A percentile compares a stretch with the other conserved stretches of the same genome.
Conservation (phyloP, 331 rosid genomes). For the Dryas integrifolia region DNA sequence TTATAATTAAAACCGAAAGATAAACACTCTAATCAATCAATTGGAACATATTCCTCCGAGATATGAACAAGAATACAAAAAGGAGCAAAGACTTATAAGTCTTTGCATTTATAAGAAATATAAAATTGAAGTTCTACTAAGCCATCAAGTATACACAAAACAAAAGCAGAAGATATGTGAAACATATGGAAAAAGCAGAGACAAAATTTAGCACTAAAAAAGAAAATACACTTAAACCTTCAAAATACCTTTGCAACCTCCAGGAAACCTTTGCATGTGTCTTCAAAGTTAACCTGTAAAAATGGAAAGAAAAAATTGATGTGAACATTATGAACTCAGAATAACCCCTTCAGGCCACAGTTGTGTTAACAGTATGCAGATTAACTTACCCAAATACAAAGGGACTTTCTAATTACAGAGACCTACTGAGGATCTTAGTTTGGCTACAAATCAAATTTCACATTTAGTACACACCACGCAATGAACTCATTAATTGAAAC, state of each 20-base stretch:
- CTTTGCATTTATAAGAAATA: no score
- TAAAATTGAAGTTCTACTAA: not conserved
- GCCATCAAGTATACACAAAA: not conserved
- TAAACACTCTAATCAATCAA: no score
- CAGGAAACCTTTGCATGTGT: slow-evolving; percentile 92
- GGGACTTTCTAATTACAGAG: not conserved
- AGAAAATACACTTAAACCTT: slow-evolving; percentile 5
- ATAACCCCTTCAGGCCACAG: not conserved
- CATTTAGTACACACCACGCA: not conserved
- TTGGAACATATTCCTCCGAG: no score
- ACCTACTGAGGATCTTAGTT: not conserved
- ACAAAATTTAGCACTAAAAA: slow-evolving; percentile 10
- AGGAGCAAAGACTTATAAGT: no score
- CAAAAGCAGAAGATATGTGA: not conserved
- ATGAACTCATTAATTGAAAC: not conserved
- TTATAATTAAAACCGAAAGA: no score
- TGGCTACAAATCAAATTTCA: not conserved
- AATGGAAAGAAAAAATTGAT: slow-evolving; percentile 17
- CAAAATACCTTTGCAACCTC: slow-evolving; percentile 89
- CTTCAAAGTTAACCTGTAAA: slow-evolving; percentile 89
- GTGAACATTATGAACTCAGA: not conserved
- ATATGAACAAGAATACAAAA: no score
- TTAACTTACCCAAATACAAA: not conserved
- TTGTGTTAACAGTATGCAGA: not conserved
- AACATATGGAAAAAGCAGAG: not conserved